A percentile compares a stretch with the other conserved stretches of the same genome.
Conservation (phyloP, 306 rosid genomes). For the Trifolium repens region DNA sequence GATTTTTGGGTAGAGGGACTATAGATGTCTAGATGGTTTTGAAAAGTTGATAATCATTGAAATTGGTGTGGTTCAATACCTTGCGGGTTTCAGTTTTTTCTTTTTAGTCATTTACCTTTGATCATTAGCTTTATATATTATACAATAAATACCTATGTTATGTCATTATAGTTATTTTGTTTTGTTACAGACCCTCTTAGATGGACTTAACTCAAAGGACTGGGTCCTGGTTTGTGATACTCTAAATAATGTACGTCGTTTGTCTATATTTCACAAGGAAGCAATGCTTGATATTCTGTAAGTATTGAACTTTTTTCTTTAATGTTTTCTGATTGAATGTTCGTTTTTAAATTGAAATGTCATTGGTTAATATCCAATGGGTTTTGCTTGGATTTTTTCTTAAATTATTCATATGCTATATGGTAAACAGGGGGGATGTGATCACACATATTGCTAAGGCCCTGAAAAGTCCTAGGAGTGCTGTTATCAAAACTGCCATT, state of each 20-base stretch:
- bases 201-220: conserved; percentile 83
- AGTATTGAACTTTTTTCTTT: conserved; percentile 46
- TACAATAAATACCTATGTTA: conserved; percentile 9
- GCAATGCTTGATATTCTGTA: conserved; percentile 75
- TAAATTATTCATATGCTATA: conserved; percentile 32
- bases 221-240: conserved; percentile 89
- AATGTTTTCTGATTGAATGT: conserved; percentile 18
- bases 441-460: conserved; percentile 75
- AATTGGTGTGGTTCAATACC: background rate
- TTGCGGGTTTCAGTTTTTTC: conserved; percentile 10
- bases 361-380: background rate
- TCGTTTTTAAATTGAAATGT: conserved; percentile 13
- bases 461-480: conserved; percentile 93
- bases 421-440: conserved; percentile 75
- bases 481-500: conserved; percentile 96
- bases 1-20: conserved; percentile 19
- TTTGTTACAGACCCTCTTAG: conserved; percentile 70
- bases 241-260: conserved; percentile 79
- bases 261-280: conserved; percentile 82
- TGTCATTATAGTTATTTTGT: conserved; percentile 34
- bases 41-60: conserved; percentile 22
- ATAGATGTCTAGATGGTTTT: background rate
- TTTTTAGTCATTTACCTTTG: conserved; percentile 3
- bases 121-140: conserved; percentile 14
- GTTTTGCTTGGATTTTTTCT: background rate